Evolutionary conservation across 2,329 filamentous ascomycete genomes (phyloP), one percentile per base, ranked within the genome.

Genomic region (Lasiodiplodia citricola): DNA sequence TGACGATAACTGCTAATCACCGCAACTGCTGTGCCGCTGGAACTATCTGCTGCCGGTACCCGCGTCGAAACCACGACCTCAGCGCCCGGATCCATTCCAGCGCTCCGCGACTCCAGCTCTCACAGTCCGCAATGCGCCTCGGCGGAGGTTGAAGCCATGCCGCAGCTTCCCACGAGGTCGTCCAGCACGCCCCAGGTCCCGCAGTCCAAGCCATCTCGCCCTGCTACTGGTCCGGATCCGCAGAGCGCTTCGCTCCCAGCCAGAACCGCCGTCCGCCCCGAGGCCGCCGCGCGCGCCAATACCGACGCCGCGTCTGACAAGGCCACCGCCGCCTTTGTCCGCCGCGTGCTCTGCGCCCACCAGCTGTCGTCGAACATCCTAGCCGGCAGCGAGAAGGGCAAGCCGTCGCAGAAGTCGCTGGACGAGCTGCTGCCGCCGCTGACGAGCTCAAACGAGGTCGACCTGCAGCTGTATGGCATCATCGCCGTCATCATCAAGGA

Each of bases 401-500:
- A 72, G 83, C 91, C 80, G 84, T 91, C 81, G 73, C 87, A 86
- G 55, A 84, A 84, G 74, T 87, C 92, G 60, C 90, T 97, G 73
- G 90, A 96, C 70, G 91, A 94, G 73, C 84, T 97, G 54, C 84
- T 99, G 56, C 96, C 95, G 69, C 94, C 94, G 50, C 85, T 99
- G 75, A 98, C 95, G 60, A 97, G 94, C 83, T 94, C 93, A 64
- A 97, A 97, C 79, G 93, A 96, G 74, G 89, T 98, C 70, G 96
- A 99, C 79, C 83, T 96, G 68, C 92, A 99, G 81, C 87, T 99
- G 4, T 99, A 98, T 78, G 95, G 93, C 35, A 87, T 98, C 70
- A 90, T 99, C 70, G 92, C 96, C 65, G 91, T 98, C 69, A 89
- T 98, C 70, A 85, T 97, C 74, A 90, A 92, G 75, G 94, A 97